Evolutionary conservation across 768 basidiomycete genomes (phyloP).

Genomic region (Tremella fuciformis): DNA sequence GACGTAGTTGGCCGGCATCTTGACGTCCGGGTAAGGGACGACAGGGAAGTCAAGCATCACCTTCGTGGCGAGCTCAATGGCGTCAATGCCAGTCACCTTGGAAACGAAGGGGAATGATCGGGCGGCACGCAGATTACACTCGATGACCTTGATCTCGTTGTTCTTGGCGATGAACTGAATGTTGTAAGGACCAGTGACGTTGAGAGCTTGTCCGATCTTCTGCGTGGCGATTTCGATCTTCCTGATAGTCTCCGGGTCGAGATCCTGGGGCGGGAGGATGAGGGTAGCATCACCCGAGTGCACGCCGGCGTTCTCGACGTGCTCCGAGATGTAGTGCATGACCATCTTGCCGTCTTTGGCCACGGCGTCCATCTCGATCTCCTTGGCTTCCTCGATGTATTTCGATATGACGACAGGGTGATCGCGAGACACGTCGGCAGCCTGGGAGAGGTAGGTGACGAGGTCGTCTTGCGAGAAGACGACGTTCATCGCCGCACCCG

Average conservation of each 20-base stretch:
- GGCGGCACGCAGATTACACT: constrained; percentile 96
- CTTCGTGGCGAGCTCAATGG: constrained; percentile 98
- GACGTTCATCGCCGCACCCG: constrained; percentile 99
- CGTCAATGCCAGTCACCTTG: constrained; percentile 95
- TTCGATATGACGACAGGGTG: constrained; percentile 98
- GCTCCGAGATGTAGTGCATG: constrained; percentile 99
- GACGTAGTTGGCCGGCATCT: constrained; percentile 87
- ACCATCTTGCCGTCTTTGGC: constrained; percentile 96
- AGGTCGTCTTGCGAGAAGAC: constrained; percentile 91
- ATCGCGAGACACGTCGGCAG: constrained; percentile 90
- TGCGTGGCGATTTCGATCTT: constrained; percentile 95
- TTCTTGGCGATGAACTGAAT: constrained; percentile 99
- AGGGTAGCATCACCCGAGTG: constrained; percentile 98
- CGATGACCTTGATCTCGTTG: constrained; percentile 99
- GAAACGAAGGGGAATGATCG: constrained; percentile 99
- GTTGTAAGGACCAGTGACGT: constrained; percentile 97
- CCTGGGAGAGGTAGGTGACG: constrained; percentile 85
- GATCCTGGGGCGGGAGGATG: constrained; percentile 95
- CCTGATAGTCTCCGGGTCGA: constrained; percentile 92
- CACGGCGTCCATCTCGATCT: constrained; percentile 99
- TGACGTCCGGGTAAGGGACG: constrained; percentile 82
- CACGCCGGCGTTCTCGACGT: constrained; percentile 97
- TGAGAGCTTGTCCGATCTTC: constrained; percentile 95
- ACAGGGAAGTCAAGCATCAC: constrained; percentile 92
- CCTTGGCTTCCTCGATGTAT: constrained; percentile 99